Base-by-base conservation (phyloP, 352 stramenopile genomes). In the Phytophthora fragariae region DNA sequence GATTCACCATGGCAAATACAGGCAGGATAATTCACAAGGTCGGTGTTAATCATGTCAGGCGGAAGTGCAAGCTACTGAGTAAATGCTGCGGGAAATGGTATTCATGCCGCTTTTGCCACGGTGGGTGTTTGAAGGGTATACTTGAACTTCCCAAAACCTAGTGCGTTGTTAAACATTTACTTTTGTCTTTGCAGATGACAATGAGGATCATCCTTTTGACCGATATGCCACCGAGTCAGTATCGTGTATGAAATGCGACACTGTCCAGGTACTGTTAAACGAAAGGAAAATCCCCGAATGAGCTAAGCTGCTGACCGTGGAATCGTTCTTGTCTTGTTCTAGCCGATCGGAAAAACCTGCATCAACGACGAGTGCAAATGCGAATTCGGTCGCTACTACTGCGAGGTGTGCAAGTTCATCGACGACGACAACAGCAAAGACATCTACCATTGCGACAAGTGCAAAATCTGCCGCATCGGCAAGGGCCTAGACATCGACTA, bases 381-480 rank as follows among this genome's bases (percentile, higher is more conserved):
- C 41, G 84, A 93, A 9, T 99, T 98, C 76, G 91, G 92, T 0
- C 88, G 89, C 12, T 99, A 99, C 79, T 97, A 91, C 62, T 99
- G 98, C 70, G 84, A 88, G 35, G 94, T 98, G 56, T 99, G 98
- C 78, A 97, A 98, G 72, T 97, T 99, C 60, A 98, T 96, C 58
- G 97, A 99, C 73, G 97, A 99, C 75, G 86, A 94, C 24, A 65
- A 81, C 8, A 86, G 78, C 52, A 98, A 98, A 68, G 85, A 96
- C 49, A 99, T 99, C 41, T 99, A 99, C 69, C 97, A 99, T 79
- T 99, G 97, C 74, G 97, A 98, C 29, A 99, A 98, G 68, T 99
- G 97, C 87, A 99, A 99, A 75, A 97, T 99, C 19, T 99, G 98
- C 76, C 92, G 97, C 57, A 94, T 97, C 37, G 97, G 96, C 64